A percentile compares a stretch with the other conserved stretches of the same genome.
These are phyloP conservation scores for Elsinoe fawcettii DNA, from an alignment of 2,329 filamentous ascomycete genomes.

Conservation along the genomic window DNA sequence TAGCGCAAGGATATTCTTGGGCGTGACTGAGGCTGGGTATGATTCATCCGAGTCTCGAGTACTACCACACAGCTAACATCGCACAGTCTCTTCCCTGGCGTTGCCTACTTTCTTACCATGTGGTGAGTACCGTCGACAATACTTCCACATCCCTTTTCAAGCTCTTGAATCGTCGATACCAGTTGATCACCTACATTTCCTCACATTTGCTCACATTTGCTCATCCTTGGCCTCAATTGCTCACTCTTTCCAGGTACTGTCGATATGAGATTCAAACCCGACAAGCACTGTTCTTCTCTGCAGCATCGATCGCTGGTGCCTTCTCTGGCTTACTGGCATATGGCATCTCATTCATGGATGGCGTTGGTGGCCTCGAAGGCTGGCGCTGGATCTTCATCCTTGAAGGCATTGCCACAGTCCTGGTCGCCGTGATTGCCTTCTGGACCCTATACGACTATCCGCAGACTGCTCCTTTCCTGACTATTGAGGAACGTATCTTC, in stretches of 20 bases:
- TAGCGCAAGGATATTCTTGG: constrained; percentile 23
- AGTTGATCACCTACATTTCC: too few relatives aligned
- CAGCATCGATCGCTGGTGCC: constrained; percentile 43
- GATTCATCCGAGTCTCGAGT: not conserved
- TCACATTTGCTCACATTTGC: not conserved
- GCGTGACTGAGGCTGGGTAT: constrained; percentile 48
- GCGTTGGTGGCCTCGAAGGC: constrained; percentile 31
- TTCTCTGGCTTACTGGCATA: constrained; percentile 47
- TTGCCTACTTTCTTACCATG: constrained; percentile 18
- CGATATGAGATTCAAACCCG: constrained; percentile 38
- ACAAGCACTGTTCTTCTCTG: constrained; percentile 42
- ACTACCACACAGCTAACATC: not conserved
- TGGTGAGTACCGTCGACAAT: constrained; percentile 10
- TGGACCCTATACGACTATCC: constrained; percentile 55
- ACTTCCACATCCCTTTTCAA: not conserved
- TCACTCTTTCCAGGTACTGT: constrained; percentile 36
- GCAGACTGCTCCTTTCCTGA: constrained; percentile 39
- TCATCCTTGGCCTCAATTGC: not conserved
- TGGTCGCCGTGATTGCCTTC: constrained; percentile 34
- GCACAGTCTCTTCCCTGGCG: constrained; percentile 21
- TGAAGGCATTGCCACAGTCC: constrained; percentile 27
- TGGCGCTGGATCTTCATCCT: constrained; percentile 26
- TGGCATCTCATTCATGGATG: constrained; percentile 30
- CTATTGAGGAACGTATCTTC: constrained; percentile 19
- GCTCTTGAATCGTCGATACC: too few relatives aligned